Base-by-base conservation (phyloP, 768 basidiomycete species). In the Lactarius sp. region DNA sequence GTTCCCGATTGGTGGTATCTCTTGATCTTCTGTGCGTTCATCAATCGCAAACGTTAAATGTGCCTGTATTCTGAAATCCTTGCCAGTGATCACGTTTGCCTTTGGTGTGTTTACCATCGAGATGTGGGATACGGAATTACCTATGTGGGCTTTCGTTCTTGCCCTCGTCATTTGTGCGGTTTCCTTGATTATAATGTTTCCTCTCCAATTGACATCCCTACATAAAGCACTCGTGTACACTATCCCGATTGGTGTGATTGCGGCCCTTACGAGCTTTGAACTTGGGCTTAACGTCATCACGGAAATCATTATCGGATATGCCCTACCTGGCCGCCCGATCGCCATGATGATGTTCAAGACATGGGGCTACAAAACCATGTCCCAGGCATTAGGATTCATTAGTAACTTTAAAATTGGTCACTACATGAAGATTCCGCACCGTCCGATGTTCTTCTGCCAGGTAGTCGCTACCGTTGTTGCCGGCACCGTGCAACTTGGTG, bases 321-420 rank as follows among this genome's bases (percentile, higher is more conserved):
- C 81, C 31, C 79, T 90, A 46, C 92, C 90, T 16, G 90, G 92
- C 2, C 82, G 81, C 16, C 88, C 90, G 5, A 72, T 92, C 60
- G 90, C 91, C 0, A 89, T 85, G 80, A 90, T 92, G 90, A 77
- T 92, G 77, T 91, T 91, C 81, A 92, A 90, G 81, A 88, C 87
- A 0, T 90, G 80, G 79, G 88, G 90, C 37, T 90, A 88, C 69
- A 85, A 86, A 61, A 85, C 83, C 56, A 83, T 84, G 80, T 77
- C 2, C 78, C 85, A 87, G 73, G 88, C 89, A 1, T 71, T 91
- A 47, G 76, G 75, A 49, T 92, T 92, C 76, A 81, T 86, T 1
- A 78, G 82, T 8, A 88, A 92, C 75, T 85, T 92, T 71, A 92
- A 93, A 74, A 84, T 89, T 53, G 88, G 86, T 10, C 88, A 74